These are phyloP conservation scores for Tylopilus intermedius DNA, from an alignment of 768 basidiomycete species.

Conservation along the genomic window DNA sequence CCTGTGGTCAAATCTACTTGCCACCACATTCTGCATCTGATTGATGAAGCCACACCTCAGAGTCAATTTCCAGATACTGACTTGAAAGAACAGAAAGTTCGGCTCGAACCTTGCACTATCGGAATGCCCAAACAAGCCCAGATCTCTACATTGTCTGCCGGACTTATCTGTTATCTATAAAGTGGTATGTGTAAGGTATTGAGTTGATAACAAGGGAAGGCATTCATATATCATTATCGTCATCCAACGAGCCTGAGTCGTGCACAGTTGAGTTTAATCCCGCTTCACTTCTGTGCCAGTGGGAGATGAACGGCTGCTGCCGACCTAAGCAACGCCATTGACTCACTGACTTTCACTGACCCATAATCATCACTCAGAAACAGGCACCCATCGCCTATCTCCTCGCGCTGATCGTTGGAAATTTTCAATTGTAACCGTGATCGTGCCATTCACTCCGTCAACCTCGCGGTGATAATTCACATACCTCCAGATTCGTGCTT, in stretches of 20 bases:
- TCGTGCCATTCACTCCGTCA: slow-evolving; percentile 1
- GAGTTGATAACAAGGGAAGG: slow-evolving; percentile 14
- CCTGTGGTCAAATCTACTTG: background rate
- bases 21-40: slow-evolving; percentile 1
- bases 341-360: background rate
- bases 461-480: slow-evolving; percentile 10
- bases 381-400: background rate
- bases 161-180: background rate
- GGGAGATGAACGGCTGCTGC: slow-evolving; percentile 11
- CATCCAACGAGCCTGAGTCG: slow-evolving; percentile 7
- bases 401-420: background rate
- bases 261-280: slow-evolving; percentile 12
- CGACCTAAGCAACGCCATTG: slow-evolving; percentile 1
- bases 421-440: background rate
- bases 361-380: background rate
- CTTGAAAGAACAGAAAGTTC: slow-evolving; percentile 3
- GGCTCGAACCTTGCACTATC: slow-evolving; percentile 3
- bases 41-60: slow-evolving; percentile 7
- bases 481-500: slow-evolving; percentile 4
- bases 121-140: slow-evolving; percentile 1
- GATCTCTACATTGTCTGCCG: background rate
- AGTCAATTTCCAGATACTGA: slow-evolving; percentile 3
- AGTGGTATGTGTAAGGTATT: slow-evolving; percentile 3
- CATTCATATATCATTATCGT: slow-evolving; percentile 6
- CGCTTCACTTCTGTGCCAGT: background rate